Evolutionary conservation across 176 grass and related monocot genomes (phyloP), one percentile per base, ranked within the genome.

Genomic region (Musa beccarii): DNA sequence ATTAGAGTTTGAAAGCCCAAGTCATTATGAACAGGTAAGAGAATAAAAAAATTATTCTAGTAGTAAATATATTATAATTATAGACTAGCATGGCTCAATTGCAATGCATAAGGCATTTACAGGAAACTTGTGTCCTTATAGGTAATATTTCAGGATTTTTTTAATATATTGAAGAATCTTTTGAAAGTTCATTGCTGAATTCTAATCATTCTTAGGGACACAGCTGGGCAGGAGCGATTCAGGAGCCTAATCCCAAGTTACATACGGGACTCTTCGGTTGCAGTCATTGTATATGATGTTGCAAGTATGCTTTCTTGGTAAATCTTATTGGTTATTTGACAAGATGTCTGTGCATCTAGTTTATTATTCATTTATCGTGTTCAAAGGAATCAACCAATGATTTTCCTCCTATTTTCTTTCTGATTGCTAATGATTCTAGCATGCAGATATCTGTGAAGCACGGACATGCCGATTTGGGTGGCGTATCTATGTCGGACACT

Each of bases 171-270:
- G 34, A 43, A 43, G 34, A 43, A 6, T 43, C 57, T 61, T 2
- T 61, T 61, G 57, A 61, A 61, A 19, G 57, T 61, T 61, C 4
- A n/a, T 15, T n/a, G 8, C 17, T 61, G 15, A 61, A 17, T 61
- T 61, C 57, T 61, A 19, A n/a, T 61, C 14, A 68, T 79, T 79
- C 62, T 52, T 81, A 97, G 90, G 93, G 93, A 97, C 84, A 97
- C 93, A 68, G 90, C 93, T 85, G 93, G 93, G 52, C 93, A 97
- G 83, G 90, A 97, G 84, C 79, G 93, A 83, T 97, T 92, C 74
- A 90, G 90, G 75, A 97, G 93, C 83, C 83, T 97, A 72, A 97
- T 97, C 78, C 93, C 93, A 59, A 97, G 90, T 82, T 97, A 97
- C 69, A 97, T 97, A 63, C 82, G 93, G 71, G 93, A 96, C 72